Percentiles rank a stretch among this genome's conserved stretches.
Conservation (phyloP, 164 flowering plant species). For the Santalum album region DNA sequence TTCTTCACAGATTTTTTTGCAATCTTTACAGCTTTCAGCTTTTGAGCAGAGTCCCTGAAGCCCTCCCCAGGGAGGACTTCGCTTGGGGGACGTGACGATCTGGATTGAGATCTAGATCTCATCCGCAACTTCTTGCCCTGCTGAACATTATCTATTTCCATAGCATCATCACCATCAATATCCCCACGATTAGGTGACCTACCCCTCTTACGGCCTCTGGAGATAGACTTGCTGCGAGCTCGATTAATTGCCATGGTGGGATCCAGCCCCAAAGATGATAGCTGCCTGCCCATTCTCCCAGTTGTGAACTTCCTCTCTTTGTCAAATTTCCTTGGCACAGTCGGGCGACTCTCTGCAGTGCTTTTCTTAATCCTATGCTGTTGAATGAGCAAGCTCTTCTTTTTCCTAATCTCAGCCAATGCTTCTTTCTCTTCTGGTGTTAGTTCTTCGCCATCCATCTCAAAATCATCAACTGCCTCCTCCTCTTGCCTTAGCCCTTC, state of each 20-base stretch:
- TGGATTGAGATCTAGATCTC: conserved; percentile 43
- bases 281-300: conserved; percentile 86
- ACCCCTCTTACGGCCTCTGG: conserved; percentile 70
- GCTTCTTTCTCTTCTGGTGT: conserved; percentile 56
- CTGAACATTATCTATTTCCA: conserved; percentile 50
- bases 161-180: conserved; percentile 26
- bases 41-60: conserved; percentile 56
- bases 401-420: conserved; percentile 62
- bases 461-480: conserved; percentile 55
- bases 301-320: conserved; percentile 59
- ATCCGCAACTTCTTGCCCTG: conserved; percentile 44
- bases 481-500: conserved; percentile 48
- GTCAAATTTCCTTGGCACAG: conserved; percentile 75
- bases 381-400: conserved; percentile 71
- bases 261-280: conserved; percentile 60
- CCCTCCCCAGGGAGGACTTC: conserved; percentile 82
- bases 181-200: conserved; percentile 43
- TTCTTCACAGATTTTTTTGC: conserved; percentile 41
- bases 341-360: conserved; percentile 72
- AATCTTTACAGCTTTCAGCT: conserved; percentile 44
- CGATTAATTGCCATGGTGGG: conserved; percentile 58
- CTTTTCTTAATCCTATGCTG: conserved; percentile 83
- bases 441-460: conserved; percentile 56
- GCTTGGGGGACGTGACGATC: conserved; percentile 62
- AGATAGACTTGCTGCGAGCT: conserved; percentile 53